Base-by-base conservation (phyloP, 768 basidiomycete species). In the Suillus placidus region DNA sequence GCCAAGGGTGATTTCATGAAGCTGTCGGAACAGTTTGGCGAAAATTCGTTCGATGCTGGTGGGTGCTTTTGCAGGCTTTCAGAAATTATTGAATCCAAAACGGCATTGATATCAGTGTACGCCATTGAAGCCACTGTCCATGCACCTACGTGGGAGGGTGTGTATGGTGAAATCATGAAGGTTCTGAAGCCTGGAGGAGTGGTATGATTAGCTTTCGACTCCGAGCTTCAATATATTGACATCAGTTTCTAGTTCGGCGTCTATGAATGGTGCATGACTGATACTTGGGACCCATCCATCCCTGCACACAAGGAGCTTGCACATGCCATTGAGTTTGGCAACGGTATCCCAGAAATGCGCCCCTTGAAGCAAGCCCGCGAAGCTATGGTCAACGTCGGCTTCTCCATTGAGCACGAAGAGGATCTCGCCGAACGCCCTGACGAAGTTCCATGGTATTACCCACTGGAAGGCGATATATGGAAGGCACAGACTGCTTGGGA, bases 251-350 rank as follows among this genome's bases (percentile, higher is more conserved):
- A 96, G 92, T 97, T 97, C 78, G 97, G 96, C 73, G 92, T 99
- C 43, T 99, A 99, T 79, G 97, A 99, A 77, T 99, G 97, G 97
- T 90, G 89, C 79, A 98, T 99, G 97, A 98, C 97, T 23, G 95
- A 98, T 77, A 76, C 79, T 4, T 96, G 96, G 93, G 92, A 98
- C 78, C 86, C 92, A 45, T 85, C 91, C 55, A 91, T 84, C 74
- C 92, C 95, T 20, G 79, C 85, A 62, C 97, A 99, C 85, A 96
- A 95, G 80, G 85, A 85, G 54, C 88, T 99, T 65, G 93, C 94
- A 14, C 95, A 98, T 80, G 86, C 86, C 67, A 91, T 98, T 67
- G 96, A 98, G 76, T 82, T 97, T 64, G 97, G 97, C 26, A 95
- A 97, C 73, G 97, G 97, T 64, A 98, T 99, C 72, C 94, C 97